Evolutionary conservation across 116 monocot genomes (phyloP).

Genomic region (Cymodocea nodosa): DNA sequence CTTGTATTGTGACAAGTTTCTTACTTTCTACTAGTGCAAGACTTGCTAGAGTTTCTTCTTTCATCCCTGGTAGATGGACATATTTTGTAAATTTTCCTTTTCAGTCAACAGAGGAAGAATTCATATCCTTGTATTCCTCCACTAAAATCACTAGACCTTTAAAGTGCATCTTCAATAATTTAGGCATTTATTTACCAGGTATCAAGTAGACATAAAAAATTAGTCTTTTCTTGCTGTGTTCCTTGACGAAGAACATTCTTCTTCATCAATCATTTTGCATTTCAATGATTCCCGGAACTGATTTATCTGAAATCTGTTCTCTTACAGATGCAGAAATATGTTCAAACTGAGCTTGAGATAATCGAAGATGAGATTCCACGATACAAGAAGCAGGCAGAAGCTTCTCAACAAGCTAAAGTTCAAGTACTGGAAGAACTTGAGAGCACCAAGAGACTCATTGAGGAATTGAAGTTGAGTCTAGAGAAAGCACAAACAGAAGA

Average conservation of each 20-base stretch:
- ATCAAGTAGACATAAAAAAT: no score
- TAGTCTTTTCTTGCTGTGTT: background rate
- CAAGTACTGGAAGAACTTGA: conserved; percentile 44
- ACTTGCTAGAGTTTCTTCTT: no score
- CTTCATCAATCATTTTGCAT: background rate
- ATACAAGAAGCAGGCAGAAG: conserved; percentile 46
- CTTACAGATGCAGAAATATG: conserved; percentile 42
- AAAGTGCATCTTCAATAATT: background rate
- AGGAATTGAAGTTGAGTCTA: conserved; percentile 62
- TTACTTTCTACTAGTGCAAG: no score
- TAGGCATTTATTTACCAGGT: no score
- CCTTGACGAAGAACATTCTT: no score
- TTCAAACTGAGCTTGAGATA: conserved; percentile 47
- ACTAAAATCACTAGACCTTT: background rate
- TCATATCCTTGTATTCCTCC: background rate
- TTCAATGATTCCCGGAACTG: background rate
- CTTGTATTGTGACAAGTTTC: no score
- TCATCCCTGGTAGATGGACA: no score
- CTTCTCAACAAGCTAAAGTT: conserved; percentile 38
- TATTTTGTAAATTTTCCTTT: background rate
- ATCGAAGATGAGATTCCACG: conserved; percentile 42
- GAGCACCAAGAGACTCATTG: conserved; percentile 34
- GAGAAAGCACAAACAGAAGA: conserved; percentile 67
- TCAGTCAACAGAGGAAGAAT: background rate
- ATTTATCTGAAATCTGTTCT: background rate